Evolutionary conservation across 345 rosid species (phyloP), one percentile per base, ranked within the genome.

Genomic region (Lumnitzera littorea): DNA sequence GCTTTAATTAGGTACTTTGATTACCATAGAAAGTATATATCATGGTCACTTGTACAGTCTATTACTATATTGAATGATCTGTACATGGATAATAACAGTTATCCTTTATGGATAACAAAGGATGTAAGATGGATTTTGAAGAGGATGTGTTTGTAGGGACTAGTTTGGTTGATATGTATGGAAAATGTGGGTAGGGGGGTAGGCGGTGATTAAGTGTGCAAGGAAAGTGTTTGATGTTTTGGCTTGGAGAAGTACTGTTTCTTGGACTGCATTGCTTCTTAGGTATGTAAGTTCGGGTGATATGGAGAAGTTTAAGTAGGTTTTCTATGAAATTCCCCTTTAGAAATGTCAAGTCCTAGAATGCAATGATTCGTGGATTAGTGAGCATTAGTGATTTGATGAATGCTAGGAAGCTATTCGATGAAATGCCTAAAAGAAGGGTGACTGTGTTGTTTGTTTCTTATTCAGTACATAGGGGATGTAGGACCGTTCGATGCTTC

Each of bases 191-290:
- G 66, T n/a, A n/a, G n/a, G n/a, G n/a, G n/a, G n/a, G n/a, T n/a
- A n/a, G n/a, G n/a, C n/a, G n/a, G 72, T 81, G 55, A 63, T 80
- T n/a, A 12, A 9, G 36, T 62, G 75, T 57, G 94, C 91, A 8
- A 81, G 78, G 5, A 80, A 76, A 65, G 60, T 82, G 82, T 87
- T 90, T 2, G 90, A 80, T 65, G 80, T 66, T 73, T 79, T 84
- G 87, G 12, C 70, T 46, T 76, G 67, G 2, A 78, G 79, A 49
- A 84, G 70, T 55, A 86, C 73, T 14, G 89, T 85, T 69, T 73
- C 91, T 6, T 91, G 97, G 97, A 91, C 86, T 0, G 92, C 94
- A 2, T 65, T 91, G 88, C 61, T 88, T 58, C 73, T 65, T 27
- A 88, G 89, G 31, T 82, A 79, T 67, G 50, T 75, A 24, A 71